Conservation (phyloP, 345 rosid genomes). For the Citrus australasica region DNA sequence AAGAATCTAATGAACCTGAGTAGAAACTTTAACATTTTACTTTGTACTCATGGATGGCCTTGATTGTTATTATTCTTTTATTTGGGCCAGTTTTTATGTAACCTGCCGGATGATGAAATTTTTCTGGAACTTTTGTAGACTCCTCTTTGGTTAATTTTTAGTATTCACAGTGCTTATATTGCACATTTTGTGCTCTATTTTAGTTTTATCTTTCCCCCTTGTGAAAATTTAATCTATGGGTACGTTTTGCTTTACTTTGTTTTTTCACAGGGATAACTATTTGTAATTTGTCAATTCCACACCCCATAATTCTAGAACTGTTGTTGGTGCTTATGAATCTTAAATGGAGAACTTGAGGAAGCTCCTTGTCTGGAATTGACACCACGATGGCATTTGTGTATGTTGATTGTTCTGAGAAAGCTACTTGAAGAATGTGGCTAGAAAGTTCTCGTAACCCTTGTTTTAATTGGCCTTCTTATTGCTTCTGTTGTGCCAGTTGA, state of each 20-base stretch:
- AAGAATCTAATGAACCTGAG: background rate
- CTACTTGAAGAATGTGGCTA: too few species aligned
- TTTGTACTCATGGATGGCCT: background rate
- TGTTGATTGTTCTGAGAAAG: too few species aligned
- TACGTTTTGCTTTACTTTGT: too few species aligned
- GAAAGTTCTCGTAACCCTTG: constrained; percentile 52
- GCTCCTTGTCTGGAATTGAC: too few species aligned
- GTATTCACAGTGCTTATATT: background rate
- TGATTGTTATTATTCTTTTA: background rate
- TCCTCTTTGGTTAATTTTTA: background rate
- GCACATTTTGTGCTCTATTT: background rate
- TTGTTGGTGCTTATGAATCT: too few species aligned
- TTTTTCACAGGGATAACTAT: too few species aligned
- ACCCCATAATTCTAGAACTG: too few species aligned
- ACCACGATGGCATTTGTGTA: too few species aligned
- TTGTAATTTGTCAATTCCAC: too few species aligned
- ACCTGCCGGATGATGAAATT: background rate
- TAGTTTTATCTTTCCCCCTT: background rate
- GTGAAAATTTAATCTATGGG: background rate
- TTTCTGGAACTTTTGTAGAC: background rate
- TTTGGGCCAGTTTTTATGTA: background rate
- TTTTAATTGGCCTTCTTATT: constrained; percentile 62
- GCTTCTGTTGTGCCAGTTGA: constrained; percentile 91
- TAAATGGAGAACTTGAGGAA: too few species aligned
- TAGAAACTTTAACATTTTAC: background rate